phyloP scores from a whole-genome alignment of 225 moss, liverwort and hornwort species.

The Pleurozium schreberi region DNA sequence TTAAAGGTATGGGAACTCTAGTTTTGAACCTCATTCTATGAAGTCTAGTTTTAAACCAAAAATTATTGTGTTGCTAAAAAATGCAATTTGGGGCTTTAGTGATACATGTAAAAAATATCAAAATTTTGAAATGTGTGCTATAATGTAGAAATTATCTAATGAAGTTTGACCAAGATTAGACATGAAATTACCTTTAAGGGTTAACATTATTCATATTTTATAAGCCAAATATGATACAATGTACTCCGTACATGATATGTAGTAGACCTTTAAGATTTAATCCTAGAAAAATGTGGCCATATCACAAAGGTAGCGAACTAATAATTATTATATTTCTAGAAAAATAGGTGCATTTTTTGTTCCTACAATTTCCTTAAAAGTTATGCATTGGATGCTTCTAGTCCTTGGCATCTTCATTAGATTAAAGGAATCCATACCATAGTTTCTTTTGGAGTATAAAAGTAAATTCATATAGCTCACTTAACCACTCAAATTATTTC shows the following conservation, averaged over 20 bases:
- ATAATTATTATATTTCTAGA: not conserved
- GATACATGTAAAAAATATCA: no score
- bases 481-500: not conserved
- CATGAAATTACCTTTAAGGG: no score
- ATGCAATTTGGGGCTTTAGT: no score
- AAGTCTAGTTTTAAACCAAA: no score
- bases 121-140: no score
- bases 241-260: no score
- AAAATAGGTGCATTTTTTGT: not conserved
- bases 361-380: not conserved
- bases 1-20: no score
- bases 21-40: no score
- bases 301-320: not conserved
- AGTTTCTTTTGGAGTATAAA: not conserved
- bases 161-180: no score
- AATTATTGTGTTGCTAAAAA: no score
- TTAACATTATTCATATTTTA: not conserved
- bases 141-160: no score
- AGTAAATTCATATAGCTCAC: not conserved
- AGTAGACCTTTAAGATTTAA: not conserved
- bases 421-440: not conserved
- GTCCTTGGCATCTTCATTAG: fast-evolving
- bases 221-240: fast-evolving
- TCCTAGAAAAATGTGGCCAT: no score
- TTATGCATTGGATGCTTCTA: not conserved